These are phyloP conservation scores for Aleurites moluccanus DNA, from an alignment of 441 rosid genomes.

Conservation along the genomic window DNA sequence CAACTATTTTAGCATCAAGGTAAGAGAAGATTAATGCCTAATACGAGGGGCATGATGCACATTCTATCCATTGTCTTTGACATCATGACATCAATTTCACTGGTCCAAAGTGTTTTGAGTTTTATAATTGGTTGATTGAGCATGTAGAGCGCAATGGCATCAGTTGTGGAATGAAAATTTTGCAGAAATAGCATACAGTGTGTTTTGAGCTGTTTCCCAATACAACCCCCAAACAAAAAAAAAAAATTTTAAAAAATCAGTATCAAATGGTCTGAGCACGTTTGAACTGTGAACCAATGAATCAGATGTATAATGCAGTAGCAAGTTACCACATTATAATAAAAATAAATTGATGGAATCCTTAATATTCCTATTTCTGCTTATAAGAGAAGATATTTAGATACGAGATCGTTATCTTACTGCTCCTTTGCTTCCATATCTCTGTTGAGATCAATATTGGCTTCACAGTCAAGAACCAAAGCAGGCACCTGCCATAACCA, in stretches of 20 bases:
- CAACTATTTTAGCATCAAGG: not conserved
- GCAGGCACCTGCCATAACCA: conserved; percentile 79
- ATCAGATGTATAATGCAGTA: not conserved
- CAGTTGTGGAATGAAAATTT: not conserved
- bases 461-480: conserved; percentile 92
- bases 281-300: not conserved
- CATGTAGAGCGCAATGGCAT: not conserved
- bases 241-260: not conserved
- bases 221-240: too few relatives aligned
- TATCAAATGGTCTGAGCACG: not conserved
- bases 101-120: not conserved
- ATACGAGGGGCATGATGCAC: not conserved
- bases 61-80: not conserved
- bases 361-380: not conserved
- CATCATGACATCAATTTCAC: not conserved
- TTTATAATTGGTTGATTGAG: too few relatives aligned
- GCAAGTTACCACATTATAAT: not conserved
- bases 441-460: conserved; percentile 83
- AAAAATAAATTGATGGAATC: not conserved
- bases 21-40: not conserved
- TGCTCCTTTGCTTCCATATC: conserved; percentile 79
- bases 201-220: not conserved
- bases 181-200: not conserved
- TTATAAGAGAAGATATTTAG: conserved; percentile 1
- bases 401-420: conserved; percentile 46